Evolutionary conservation across 495 filamentous ascomycete species (phyloP).

Genomic region (Aeminium ludgeri): DNA sequence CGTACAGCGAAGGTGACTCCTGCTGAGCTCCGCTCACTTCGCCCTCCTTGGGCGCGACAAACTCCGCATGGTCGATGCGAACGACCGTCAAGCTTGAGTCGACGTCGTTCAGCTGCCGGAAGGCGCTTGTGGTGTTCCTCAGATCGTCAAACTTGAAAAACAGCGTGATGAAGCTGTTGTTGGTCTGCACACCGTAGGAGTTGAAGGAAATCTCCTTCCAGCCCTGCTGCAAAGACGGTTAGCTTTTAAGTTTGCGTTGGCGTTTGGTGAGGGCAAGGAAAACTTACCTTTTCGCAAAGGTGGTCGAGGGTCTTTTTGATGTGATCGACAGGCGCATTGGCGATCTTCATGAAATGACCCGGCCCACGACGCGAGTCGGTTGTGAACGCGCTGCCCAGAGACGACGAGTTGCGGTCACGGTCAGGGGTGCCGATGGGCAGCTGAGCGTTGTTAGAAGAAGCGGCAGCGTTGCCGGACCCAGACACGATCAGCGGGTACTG

Average conservation of each 20-base stretch:
- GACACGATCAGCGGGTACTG: too few relatives aligned
- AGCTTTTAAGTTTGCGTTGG: not conserved
- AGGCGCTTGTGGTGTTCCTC: constrained; percentile 1
- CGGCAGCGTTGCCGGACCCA: too few relatives aligned
- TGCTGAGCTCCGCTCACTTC: not conserved
- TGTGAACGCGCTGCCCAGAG: constrained; percentile 5
- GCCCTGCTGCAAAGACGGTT: constrained; percentile 3
- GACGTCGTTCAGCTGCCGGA: not conserved
- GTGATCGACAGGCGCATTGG: not conserved
- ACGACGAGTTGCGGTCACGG: constrained; percentile 1
- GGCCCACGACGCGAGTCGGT: constrained; percentile 7
- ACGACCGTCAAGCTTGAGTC: not conserved
- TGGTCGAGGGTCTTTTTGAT: not conserved
- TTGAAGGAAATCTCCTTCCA: not conserved
- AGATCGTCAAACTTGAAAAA: constrained; percentile 15
- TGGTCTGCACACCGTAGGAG: too few relatives aligned
- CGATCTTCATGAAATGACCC: constrained; percentile 8
- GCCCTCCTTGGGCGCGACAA: not conserved
- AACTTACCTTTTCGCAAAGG: constrained; percentile 1
- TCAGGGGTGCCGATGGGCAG: constrained; percentile 12
- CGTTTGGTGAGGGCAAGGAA: not conserved
- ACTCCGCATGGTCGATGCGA: constrained; percentile 11
- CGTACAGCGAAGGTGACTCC: constrained; percentile 2
- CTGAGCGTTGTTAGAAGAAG: not conserved
- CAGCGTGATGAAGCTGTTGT: not conserved